phyloP scores from a whole-genome alignment of 1,284 basidiomycete genomes.

The Ustilago lituana region DNA sequence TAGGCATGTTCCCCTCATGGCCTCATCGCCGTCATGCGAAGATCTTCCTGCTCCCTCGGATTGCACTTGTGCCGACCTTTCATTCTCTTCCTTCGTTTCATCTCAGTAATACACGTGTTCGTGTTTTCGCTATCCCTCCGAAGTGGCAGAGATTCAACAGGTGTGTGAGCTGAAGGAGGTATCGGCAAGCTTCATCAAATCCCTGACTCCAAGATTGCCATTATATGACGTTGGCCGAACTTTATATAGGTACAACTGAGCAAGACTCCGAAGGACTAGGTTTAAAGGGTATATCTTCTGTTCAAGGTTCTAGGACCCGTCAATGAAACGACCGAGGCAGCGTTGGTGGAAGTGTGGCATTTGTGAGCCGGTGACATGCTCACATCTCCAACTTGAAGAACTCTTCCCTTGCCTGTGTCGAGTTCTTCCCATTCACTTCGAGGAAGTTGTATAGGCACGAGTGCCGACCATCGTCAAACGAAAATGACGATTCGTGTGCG shows the following conservation, averaged over 20 bases:
- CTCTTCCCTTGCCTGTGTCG: slow-evolving; percentile 12
- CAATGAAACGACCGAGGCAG: no score
- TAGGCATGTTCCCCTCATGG: no score
- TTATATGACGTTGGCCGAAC: no score
- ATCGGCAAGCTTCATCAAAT: no score
- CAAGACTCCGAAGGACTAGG: no score
- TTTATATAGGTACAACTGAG: no score
- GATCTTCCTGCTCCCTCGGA: neutral
- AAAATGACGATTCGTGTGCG: slow-evolving; percentile 36
- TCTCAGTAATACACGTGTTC: neutral
- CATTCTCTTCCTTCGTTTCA: neutral
- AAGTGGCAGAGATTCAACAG: neutral
- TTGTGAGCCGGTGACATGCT: neutral
- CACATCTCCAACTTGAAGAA: slow-evolving; percentile 19
- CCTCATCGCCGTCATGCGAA: neutral
- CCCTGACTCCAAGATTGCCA: no score
- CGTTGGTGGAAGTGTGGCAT: no score
- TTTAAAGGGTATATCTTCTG: no score
- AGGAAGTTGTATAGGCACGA: slow-evolving; percentile 36
- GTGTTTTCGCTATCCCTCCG: no score
- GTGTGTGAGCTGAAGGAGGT: no score
- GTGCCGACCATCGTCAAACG: slow-evolving; percentile 27
- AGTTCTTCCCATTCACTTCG: slow-evolving; percentile 27
- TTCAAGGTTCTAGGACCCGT: no score
- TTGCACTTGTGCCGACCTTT: neutral